Base-by-base conservation (phyloP, 306 rosid genomes). In the Quercus alba region DNA sequence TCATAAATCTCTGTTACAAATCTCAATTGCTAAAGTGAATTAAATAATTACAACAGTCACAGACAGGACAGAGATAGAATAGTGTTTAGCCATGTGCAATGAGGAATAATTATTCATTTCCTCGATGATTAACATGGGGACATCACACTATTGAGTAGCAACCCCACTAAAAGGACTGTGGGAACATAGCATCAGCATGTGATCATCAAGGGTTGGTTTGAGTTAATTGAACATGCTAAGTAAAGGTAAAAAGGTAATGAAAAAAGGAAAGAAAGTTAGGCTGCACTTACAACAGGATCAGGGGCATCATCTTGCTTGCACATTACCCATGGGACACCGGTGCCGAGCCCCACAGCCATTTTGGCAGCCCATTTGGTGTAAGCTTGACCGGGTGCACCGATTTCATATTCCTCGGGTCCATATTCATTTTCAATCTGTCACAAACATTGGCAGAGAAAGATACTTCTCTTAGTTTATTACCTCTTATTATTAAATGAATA, bases 261-360 rank as follows among this genome's bases (percentile, higher is more conserved):
- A 10, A 55, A 56, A 41, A 78, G 71, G 78, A 59, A 57, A 31
- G 2, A 75, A 82, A 21, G 77, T 81, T 51, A 9, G 70, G 74
- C 23, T 69, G 58, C 64, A 77, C 98, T 91, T 85, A 93, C 99
- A 79, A 95, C 18, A 78, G 99, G 99, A 84, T 95, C 99, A 83
- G 99, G 99, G 78, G 99, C 99, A 84, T 95, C 99, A 78, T 95
- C 99, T 87, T 95, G 99, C 86, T 95, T 95, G 91, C 99, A 95
- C 99, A 95, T 95, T 77, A 95, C 89, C 99, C 99, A 95, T 8
- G 99, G 99, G 79, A 95, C 99, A 52, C 97, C 99, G 1, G 99
- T 95, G n/a, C 87, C 81, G 1, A 93, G 98, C 77, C 91, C 97
- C 52, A 89, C 68, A 66, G 99, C 99, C 99, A 95, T 93, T 71